Evolutionary conservation across 139 green algal species (phyloP).

Genomic region (Coelastrella sp.): DNA sequence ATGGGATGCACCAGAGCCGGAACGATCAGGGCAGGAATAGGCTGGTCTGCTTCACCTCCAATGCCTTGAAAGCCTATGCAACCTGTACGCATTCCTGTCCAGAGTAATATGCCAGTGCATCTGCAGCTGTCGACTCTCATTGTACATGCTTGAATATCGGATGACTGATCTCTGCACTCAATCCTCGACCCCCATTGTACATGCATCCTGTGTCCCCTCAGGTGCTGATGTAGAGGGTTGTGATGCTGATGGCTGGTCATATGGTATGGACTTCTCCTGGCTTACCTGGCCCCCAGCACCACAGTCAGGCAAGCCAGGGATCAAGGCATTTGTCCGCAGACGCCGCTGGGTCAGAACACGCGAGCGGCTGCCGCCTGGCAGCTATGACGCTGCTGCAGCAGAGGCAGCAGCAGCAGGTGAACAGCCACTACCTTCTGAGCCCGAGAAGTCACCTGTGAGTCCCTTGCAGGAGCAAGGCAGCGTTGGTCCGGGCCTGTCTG

Average conservation of each 20-base stretch:
- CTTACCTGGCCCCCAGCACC: constrained; percentile 33
- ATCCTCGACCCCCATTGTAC: too few relatives aligned
- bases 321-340: constrained; percentile 70
- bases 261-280: constrained; percentile 83
- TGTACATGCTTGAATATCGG: too few relatives aligned
- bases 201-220: neutral
- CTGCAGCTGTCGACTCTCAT: too few relatives aligned
- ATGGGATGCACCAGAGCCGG: too few relatives aligned
- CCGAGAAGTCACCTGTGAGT: neutral
- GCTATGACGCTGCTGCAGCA: neutral
- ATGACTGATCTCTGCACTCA: too few relatives aligned
- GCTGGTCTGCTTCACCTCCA: too few relatives aligned
- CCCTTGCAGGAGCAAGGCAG: neutral
- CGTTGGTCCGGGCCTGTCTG: neutral
- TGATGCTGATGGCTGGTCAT: constrained; percentile 84
- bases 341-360: constrained; percentile 75
- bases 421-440: neutral
- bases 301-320: constrained; percentile 1
- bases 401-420: constrained; percentile 26
- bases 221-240: constrained; percentile 30
- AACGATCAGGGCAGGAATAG: too few relatives aligned
- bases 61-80: too few relatives aligned
- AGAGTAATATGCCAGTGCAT: too few relatives aligned
- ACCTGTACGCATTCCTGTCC: too few relatives aligned
- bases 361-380: constrained; percentile 46